Evolutionary conservation across 176 grass and related monocot genomes (phyloP), one percentile per base, ranked within the genome.

Genomic region (Triticum turgidum): DNA sequence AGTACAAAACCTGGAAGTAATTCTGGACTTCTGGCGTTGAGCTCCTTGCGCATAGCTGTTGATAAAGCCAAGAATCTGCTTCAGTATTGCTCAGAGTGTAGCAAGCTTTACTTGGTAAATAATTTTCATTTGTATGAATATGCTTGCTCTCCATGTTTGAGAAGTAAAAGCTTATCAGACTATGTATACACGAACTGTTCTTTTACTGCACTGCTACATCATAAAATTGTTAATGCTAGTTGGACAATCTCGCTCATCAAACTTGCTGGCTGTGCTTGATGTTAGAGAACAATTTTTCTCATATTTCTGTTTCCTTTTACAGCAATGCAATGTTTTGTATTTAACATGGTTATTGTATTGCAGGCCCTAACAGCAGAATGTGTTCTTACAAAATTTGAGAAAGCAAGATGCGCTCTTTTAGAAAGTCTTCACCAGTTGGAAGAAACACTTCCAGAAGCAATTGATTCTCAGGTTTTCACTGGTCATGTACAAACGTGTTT

Each of bases 61-160:
- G 78, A 92, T 58, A 98, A 93, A 71, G 85, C 93, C 65, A 98
- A 89, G 73, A 73, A 79, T 73, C 76, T 98, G 47, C 93, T 98
- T 82, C 83, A 92, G 56, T 83, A 90, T 83, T 98, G 96, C 78
- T 87, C 89, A 38, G 96, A 98, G 45, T 92, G 84, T 80, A 98
- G 96, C 96, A 95, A 92, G 74, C 89, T 98, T 88, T 98, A 98
- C 88, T 79, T 98, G 93, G 96, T 95, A 89, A 39, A 54, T 79
- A 86, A 65, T 20, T 82, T 84, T 71, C 70, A 42, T 56, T 39
- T 33, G 32, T 24, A 4, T 69, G 14, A 33, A 63, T 67, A 8
- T 76, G 37, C 35, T 89, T 44, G 47, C 17, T 72, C 65, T 83
- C 56, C 82, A 83, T 58, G 18, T 59, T 79, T 83, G 5, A 73